phyloP scores from a whole-genome alignment of 306 rosid genomes.

The Echinosophora koreensis region DNA sequence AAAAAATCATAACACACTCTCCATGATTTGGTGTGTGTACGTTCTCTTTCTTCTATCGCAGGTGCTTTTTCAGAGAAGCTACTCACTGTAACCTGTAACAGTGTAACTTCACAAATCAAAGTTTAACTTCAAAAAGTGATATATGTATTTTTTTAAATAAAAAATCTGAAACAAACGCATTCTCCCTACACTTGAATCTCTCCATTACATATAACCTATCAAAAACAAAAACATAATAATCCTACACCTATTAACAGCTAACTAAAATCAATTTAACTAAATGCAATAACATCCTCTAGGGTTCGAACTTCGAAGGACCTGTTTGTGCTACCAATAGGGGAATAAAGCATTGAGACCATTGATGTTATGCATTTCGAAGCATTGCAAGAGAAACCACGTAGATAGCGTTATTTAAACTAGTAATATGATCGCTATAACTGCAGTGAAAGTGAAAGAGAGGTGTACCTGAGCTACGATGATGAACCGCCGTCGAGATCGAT shows the following conservation, averaged over 20 bases:
- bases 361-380: neutral
- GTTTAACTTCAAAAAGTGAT: too few species aligned
- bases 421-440: neutral
- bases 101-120: too few species aligned
- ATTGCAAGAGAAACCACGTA: neutral
- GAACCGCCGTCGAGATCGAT: neutral
- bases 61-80: too few species aligned
- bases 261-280: neutral
- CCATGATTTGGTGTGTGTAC: too few species aligned
- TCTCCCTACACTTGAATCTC: too few species aligned
- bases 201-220: neutral
- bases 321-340: too few species aligned
- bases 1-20: too few species aligned
- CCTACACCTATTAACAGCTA: neutral
- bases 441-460: conserved; percentile 3
- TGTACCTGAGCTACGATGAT: neutral
- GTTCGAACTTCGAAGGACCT: conserved; percentile 2
- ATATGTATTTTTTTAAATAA: too few species aligned
- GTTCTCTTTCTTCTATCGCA: too few species aligned
- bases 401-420: neutral
- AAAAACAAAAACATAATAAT: neutral
- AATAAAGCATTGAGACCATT: neutral
- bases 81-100: too few species aligned
- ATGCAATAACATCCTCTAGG: conserved; percentile 13
- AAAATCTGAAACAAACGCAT: too few species aligned